Conservation (phyloP, 495 filamentous ascomycete genomes). For the Hyaloscypha bicolor region DNA sequence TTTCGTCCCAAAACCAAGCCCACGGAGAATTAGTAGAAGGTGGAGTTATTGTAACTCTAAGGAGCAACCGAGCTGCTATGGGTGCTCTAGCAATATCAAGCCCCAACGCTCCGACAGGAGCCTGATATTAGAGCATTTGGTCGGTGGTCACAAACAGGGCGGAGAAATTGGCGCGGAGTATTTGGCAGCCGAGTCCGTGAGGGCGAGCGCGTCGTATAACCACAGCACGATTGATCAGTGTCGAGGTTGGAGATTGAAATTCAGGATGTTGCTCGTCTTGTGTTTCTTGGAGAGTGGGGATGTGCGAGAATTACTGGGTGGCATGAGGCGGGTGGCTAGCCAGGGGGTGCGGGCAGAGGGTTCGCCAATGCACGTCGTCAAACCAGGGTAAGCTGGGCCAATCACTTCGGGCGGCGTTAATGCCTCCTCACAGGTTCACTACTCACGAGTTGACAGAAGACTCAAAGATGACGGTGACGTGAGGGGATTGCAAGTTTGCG, state of each 20-base stretch:
- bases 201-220: neutral
- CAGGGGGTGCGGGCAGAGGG: neutral
- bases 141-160: neutral
- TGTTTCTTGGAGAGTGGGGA: slow-evolving; percentile 6
- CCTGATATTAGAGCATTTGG: neutral
- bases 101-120: neutral
- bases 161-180: neutral
- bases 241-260: slow-evolving; percentile 4
- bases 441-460: neutral
- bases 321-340: neutral
- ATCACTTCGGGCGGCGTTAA: neutral
- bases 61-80: neutral
- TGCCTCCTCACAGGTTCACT: neutral
- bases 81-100: neutral
- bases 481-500: neutral
- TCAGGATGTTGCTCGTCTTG: slow-evolving; percentile 5
- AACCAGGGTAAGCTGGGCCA: neutral
- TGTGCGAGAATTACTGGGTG: neutral
- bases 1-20: neutral
- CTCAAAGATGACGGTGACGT: neutral
- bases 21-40: neutral
- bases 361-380: slow-evolving; percentile 14
- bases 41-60: neutral
- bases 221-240: neutral
- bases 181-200: neutral